phyloP scores from a whole-genome alignment of 2,329 filamentous ascomycete species.

The Alternaria conjuncta region DNA sequence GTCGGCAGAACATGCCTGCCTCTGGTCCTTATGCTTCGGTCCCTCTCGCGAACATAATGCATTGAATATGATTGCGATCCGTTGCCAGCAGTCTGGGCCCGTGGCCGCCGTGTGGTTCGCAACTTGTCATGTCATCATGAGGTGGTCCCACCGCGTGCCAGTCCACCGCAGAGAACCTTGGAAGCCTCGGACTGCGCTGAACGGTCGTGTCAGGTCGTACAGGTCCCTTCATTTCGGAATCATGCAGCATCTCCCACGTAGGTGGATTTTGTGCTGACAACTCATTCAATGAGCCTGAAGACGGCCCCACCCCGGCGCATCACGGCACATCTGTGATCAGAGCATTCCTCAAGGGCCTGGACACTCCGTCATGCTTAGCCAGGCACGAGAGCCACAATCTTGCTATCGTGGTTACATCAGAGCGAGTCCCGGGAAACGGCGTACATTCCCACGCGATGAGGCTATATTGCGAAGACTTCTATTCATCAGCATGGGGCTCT shows the following conservation, averaged over 20 bases:
- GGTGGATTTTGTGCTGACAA: slow-evolving; percentile 44
- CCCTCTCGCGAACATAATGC: slow-evolving; percentile 10
- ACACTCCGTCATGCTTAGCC: slow-evolving; percentile 34
- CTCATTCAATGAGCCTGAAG: slow-evolving; percentile 48
- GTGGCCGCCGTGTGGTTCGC: slow-evolving; percentile 20
- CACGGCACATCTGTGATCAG: slow-evolving; percentile 29
- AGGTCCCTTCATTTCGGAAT: slow-evolving; percentile 50
- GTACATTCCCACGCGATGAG: slow-evolving; percentile 27
- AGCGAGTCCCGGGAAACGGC: slow-evolving; percentile 24
- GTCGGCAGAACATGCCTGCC: slow-evolving; percentile 37
- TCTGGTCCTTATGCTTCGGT: slow-evolving; percentile 19
- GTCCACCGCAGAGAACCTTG: slow-evolving; percentile 17
- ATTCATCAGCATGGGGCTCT: slow-evolving; percentile 30
- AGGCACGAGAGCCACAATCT: slow-evolving; percentile 29
- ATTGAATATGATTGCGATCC: slow-evolving; percentile 19
- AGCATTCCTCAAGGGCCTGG: slow-evolving; percentile 31
- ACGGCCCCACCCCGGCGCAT: slow-evolving; percentile 35
- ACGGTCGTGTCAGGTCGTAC: slow-evolving; percentile 38
- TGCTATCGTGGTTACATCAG: slow-evolving; percentile 26
- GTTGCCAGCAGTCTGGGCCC: slow-evolving; percentile 20
- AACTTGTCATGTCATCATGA: slow-evolving; percentile 25
- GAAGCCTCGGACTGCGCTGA: slow-evolving; percentile 20
- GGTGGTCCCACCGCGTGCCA: slow-evolving; percentile 24
- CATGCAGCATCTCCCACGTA: slow-evolving; percentile 46
- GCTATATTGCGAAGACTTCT: slow-evolving; percentile 29